Evolutionary conservation across 1,139 yeast genomes (phyloP), one percentile per base, ranked within the genome.

Genomic region (Suhomyces bokatorum): DNA sequence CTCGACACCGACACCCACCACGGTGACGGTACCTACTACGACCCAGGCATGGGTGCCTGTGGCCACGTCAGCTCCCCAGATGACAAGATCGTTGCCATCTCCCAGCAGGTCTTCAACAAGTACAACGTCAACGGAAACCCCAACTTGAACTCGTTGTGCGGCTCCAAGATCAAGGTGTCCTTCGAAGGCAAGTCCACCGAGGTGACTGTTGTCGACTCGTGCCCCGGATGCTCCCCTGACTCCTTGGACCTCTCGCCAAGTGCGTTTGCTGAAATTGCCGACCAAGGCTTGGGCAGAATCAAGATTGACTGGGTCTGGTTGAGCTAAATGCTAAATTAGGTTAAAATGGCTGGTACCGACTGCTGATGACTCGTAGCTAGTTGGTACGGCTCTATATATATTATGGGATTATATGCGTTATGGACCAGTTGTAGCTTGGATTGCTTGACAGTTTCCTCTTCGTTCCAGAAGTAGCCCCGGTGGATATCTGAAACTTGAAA

Each of bases 11-110:
- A 40, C 54, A 40, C 58, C 40, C 51, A 54, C 61, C 50, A 68
- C 24, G 87, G 87, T 47, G 70, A 80, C 46, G 87, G 84, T 51
- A 82, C 87, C 44, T 82, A 62, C 72, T 82, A 77, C 67, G 65
- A 66, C 40, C 65, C 80, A 26, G 85, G 82, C 17, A 63, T 81
- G 47, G 87, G 87, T 45, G 81, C 87, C 26, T 82, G 87, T 66
- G 87, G 87, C 39, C 48, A 54, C 45, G 63, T 69, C 49, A 74
- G 63, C 66, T 43, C 67, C 26, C 81, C 74, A 53, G 36, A 69
- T 20, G 87, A 83, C 56, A 63, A 62, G 52, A 73, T 82, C 53
- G 75, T 69, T 28, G 78, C 78, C 33, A 57, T 73, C 41, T 69
- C 77, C 28, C 66, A 68, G 45, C 52, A 57, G 37, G 58, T 70